phyloP scores from a whole-genome alignment of 371 early-diverging fungal species.

The Dinochytrium kinnereticum region DNA sequence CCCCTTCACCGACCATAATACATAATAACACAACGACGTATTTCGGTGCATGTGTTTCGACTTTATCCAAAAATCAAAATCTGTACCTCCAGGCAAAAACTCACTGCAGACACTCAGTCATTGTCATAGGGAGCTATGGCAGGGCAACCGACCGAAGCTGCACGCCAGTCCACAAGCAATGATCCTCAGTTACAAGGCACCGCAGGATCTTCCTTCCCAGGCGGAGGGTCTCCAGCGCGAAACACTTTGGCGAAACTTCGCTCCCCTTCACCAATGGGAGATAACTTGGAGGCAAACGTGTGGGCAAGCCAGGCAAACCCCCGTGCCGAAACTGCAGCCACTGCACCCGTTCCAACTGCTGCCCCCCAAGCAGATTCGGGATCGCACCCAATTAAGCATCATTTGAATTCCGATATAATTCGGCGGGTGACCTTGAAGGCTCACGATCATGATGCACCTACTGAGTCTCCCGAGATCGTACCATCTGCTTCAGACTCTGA shows the following conservation, averaged over 20 bases:
- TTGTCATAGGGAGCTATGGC: no score
- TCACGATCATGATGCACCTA: neutral
- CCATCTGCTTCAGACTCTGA: no score
- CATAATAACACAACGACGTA: no score
- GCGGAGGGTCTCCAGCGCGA: neutral
- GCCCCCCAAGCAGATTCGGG: neutral
- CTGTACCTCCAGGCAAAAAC: no score
- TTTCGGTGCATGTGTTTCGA: no score
- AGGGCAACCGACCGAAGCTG: no score
- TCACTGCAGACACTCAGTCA: no score
- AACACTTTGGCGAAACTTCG: constrained; percentile 5
- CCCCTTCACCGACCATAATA: no score
- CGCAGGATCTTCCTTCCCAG: neutral
- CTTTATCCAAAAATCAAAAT: no score
- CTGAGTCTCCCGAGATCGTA: neutral
- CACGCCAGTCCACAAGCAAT: no score
- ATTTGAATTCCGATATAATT: neutral
- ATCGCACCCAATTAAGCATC: constrained; percentile 2
- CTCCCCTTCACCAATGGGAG: constrained; percentile 7
- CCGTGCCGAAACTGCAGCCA: neutral
- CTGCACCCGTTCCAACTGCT: neutral
- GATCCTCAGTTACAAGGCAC: no score
- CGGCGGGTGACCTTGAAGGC: neutral
- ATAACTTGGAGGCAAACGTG: neutral
- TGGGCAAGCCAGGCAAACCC: neutral